These are phyloP conservation scores for Volvox carteri DNA, from an alignment of 163 green algal genomes.

Conservation along the genomic window DNA sequence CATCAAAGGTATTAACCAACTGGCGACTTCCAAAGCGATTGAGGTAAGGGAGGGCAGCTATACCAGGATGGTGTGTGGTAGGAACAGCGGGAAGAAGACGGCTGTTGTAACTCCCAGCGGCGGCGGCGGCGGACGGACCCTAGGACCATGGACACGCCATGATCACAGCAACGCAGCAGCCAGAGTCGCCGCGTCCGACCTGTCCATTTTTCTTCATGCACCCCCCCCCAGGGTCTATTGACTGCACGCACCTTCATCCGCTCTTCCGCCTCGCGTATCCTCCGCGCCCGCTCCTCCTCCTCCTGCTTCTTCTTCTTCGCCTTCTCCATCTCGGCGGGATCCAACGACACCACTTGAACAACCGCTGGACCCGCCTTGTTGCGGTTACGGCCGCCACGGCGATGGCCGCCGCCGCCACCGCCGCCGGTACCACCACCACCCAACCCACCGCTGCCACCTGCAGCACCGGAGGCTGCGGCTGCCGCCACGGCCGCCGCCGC, in stretches of 20 bases:
- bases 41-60: too few relatives aligned
- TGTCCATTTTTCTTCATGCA: too few relatives aligned
- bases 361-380: conserved; percentile 42
- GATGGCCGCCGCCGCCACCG: neutral
- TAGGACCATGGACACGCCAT: too few relatives aligned
- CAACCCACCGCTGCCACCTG: neutral
- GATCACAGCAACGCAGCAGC: too few relatives aligned
- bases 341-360: conserved; percentile 59
- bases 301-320: conserved; percentile 57
- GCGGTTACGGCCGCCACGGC: conserved; percentile 1
- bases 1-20: too few relatives aligned
- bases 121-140: too few relatives aligned
- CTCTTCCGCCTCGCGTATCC: conserved; percentile 54
- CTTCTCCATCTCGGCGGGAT: conserved; percentile 57
- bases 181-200: too few relatives aligned
- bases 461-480: neutral
- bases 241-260: conserved; percentile 51
- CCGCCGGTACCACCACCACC: neutral
- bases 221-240: too few relatives aligned
- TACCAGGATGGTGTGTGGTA: too few relatives aligned
- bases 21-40: too few relatives aligned
- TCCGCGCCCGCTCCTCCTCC: conserved; percentile 56
- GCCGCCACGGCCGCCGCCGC: conserved; percentile 27
- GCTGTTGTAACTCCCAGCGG: too few relatives aligned
- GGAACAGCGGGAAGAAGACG: too few relatives aligned